A percentile compares a stretch with the other conserved stretches of the same genome.
These are phyloP conservation scores for Tuber umbilicatum DNA, from an alignment of 495 filamentous ascomycete genomes.

Conservation along the genomic window DNA sequence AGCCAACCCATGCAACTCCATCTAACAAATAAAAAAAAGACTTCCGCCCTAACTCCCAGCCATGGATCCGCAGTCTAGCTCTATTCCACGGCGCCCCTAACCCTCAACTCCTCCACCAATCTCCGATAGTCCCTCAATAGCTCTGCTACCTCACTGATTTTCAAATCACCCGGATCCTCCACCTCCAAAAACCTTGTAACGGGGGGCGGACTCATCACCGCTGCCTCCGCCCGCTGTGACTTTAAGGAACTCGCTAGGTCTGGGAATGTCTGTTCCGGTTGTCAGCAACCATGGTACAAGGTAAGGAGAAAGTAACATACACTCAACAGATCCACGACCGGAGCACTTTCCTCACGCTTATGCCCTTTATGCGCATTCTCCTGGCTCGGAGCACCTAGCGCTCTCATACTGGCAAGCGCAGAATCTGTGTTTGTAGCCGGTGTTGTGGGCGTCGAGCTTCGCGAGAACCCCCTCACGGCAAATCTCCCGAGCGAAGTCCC, in stretches of 20 bases:
- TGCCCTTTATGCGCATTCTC: slow-evolving; percentile 34
- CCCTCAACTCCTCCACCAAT: slow-evolving; percentile 61
- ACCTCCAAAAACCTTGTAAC: slow-evolving; percentile 75
- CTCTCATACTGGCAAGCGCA: slow-evolving; percentile 19
- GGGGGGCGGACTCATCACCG: slow-evolving; percentile 60
- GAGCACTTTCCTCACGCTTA: slow-evolving; percentile 28
- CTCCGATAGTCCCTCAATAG: slow-evolving; percentile 83
- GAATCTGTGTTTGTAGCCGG: slow-evolving; percentile 25
- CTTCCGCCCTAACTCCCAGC: not conserved
- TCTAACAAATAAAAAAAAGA: not conserved
- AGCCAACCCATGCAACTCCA: not conserved
- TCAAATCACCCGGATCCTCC: slow-evolving; percentile 69
- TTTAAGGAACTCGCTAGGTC: slow-evolving; percentile 52
- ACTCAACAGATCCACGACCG: slow-evolving; percentile 34
- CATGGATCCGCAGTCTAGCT: not conserved
- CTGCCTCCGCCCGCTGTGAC: slow-evolving; percentile 45
- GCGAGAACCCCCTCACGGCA: slow-evolving; percentile 33
- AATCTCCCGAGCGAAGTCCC: slow-evolving; percentile 35
- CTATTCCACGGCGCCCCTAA: slow-evolving; percentile 51
- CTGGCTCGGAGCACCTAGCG: slow-evolving; percentile 18
- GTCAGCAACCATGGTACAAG: slow-evolving; percentile 1
- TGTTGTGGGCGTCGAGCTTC: slow-evolving; percentile 27
- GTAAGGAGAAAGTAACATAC: slow-evolving; percentile 8
- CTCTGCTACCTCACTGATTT: slow-evolving; percentile 71
- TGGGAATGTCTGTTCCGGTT: slow-evolving; percentile 50